Base-by-base conservation (phyloP, 2,329 filamentous ascomycete genomes). In the Samsoniella hepiali region DNA sequence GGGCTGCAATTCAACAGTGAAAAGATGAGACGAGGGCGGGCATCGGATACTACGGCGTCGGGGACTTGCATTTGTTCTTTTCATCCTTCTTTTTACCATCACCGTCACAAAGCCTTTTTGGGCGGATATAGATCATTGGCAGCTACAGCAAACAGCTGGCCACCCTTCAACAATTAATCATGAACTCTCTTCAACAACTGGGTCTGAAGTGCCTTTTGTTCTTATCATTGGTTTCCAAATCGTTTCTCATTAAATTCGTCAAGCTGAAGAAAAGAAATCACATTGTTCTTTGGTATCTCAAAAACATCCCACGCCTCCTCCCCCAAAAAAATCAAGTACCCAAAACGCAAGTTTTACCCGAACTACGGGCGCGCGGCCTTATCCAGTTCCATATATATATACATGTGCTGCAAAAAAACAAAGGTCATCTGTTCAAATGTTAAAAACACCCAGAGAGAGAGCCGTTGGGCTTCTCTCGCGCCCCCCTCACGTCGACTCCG, bases 401-500 rank as follows among this genome's bases (percentile, higher is more conserved):
- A 40, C 11, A 40, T 40, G 38, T 15, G 38, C 38, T 40, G 38
- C 38, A 15, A 40, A 13, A 9, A 10, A 10, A 34, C 4, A 9
- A 40, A 22, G 22, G 22, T 22, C 38, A 10, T 9, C 38, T 9
- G 13, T 40, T 22, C 38, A 45, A 27, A 44, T 44, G 42, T 44
- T 36, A 44, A 22, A 22, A 22, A 22, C 22, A 22, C 22, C 22
- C 22, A 22, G 22, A 22, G 34, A 8, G 9, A 38, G 34, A 9
- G 9, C 9, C 9, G 34, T 38, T 11, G 34, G 7, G 11, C 11
- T 11, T 38, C n/a, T 8, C 38, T 1, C 6, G 22, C 22, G 22
- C 22, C 22, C 22, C 22, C 10, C 11, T 51, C 32, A 59, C 2
- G 4, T 27, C 8, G 22, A 34, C 38, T 79, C 77, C 8, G 13